Evolutionary conservation across 805 yeast species (phyloP).

Genomic region (Barnettozyma botsteinii): DNA sequence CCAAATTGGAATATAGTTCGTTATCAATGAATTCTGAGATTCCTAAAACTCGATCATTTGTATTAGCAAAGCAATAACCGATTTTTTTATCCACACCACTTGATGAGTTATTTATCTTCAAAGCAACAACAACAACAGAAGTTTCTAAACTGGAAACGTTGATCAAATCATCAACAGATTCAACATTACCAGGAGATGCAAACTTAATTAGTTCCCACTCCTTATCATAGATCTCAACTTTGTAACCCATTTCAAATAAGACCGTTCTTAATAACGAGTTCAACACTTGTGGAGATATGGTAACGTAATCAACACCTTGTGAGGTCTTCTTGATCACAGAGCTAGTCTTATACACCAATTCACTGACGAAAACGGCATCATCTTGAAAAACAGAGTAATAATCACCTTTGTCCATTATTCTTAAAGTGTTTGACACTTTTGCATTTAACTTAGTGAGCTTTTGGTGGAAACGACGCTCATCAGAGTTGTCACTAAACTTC

Average conservation of each 20-base stretch:
- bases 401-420: conserved; percentile 78
- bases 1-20: conserved; percentile 81
- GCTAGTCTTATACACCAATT: conserved; percentile 73
- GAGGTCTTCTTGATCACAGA: conserved; percentile 66
- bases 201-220: conserved; percentile 49
- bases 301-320: conserved; percentile 54
- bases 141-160: conserved; percentile 32
- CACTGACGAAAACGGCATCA: conserved; percentile 82
- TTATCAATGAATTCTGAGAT: conserved; percentile 79
- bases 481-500: conserved; percentile 48
- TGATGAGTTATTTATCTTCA: conserved; percentile 29
- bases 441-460: conserved; percentile 43
- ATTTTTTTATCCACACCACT: conserved; percentile 40
- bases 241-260: conserved; percentile 63
- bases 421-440: conserved; percentile 45
- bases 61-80: conserved; percentile 78
- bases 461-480: conserved; percentile 42
- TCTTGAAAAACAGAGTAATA: conserved; percentile 69
- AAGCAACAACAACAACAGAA: conserved; percentile 45
- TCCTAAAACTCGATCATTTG: conserved; percentile 60
- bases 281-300: conserved; percentile 73
- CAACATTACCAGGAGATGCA: conserved; percentile 91
- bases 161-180: conserved; percentile 67
- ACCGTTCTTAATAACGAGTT: conserved; percentile 57
- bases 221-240: conserved; percentile 74